Evolutionary conservation across 2,329 filamentous ascomycete genomes (phyloP).

Genomic region (Mycosphaerelloides madeirae): DNA sequence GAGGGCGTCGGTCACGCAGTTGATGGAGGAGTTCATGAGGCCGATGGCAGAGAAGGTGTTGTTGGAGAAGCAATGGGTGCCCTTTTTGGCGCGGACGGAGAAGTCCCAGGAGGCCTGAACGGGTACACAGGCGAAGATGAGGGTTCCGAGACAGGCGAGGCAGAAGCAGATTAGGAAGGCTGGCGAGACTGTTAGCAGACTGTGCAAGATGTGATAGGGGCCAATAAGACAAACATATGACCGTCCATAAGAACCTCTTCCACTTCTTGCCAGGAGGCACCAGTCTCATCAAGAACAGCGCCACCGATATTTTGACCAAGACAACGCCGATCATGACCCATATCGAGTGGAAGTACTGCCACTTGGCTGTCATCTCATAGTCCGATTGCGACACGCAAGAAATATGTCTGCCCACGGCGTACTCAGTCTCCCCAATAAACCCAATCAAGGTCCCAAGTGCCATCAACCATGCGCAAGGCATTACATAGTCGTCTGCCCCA

Average conservation of each 20-base stretch:
- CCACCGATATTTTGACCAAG: constrained; percentile 47
- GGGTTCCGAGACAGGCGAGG: constrained; percentile 41
- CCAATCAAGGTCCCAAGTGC: constrained; percentile 34
- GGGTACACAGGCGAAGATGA: constrained; percentile 47
- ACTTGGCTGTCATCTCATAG: constrained; percentile 36
- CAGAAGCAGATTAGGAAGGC: constrained; percentile 42
- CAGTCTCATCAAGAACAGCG: constrained; percentile 43
- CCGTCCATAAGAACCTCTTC: constrained; percentile 39
- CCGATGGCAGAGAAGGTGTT: constrained; percentile 42
- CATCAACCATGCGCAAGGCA: constrained; percentile 39
- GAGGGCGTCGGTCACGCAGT: constrained; percentile 38
- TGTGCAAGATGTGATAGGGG: neutral
- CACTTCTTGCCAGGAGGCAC: constrained; percentile 38
- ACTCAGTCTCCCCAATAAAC: constrained; percentile 42
- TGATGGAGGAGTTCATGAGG: constrained; percentile 44
- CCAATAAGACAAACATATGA: constrained; percentile 37
- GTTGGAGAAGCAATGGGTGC: constrained; percentile 42
- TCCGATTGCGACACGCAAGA: constrained; percentile 25
- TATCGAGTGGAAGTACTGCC: constrained; percentile 45
- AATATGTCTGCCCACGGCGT: constrained; percentile 47
- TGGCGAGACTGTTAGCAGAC: constrained; percentile 21
- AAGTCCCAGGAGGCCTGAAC: constrained; percentile 44
- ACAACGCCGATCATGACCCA: constrained; percentile 44
- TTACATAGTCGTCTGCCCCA: constrained; percentile 48
- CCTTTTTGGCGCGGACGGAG: constrained; percentile 29